Conservation (phyloP, 2,329 filamentous ascomycete genomes). For the Exophiala sp. region DNA sequence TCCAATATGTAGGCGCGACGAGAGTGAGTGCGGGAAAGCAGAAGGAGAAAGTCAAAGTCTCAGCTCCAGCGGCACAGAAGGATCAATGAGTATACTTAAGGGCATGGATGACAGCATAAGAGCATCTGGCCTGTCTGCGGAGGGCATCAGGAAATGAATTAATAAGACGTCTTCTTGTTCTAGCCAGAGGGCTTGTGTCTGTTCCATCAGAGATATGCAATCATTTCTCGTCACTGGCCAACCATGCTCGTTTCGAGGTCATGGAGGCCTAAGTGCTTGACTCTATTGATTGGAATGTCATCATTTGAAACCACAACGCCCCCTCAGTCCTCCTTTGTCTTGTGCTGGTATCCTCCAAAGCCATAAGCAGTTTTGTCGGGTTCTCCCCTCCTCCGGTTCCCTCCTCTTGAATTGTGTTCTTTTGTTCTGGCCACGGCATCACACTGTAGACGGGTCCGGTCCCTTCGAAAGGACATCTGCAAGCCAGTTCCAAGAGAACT, state of each 20-base stretch:
- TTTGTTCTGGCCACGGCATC: constrained; percentile 10
- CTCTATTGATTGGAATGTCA: constrained; percentile 89
- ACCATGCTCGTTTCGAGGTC: constrained; percentile 35
- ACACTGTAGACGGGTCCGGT: constrained; percentile 49
- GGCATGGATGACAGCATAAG: no score
- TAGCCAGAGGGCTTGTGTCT: constrained; percentile 38
- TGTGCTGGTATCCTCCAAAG: not conserved
- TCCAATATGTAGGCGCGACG: constrained; percentile 45
- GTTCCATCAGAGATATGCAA: constrained; percentile 45
- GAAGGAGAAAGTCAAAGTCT: constrained; percentile 31
- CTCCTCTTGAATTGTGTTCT: not conserved
- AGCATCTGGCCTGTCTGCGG: no score
- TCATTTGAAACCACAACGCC: constrained; percentile 58
- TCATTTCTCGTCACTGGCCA: constrained; percentile 45
- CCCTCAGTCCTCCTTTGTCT: not conserved
- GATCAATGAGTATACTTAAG: constrained; percentile 27
- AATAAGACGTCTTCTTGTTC: not conserved
- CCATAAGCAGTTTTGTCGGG: no score
- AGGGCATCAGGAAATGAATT: no score
- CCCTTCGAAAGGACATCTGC: constrained; percentile 63
- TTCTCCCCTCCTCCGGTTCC: no score
- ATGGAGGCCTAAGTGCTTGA: constrained; percentile 83
- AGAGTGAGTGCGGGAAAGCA: constrained; percentile 65
- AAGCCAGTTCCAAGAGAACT: constrained; percentile 31
- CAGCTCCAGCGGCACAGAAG: constrained; percentile 29